Conservation (phyloP, 768 basidiomycete species). For the Trametes elegans region DNA sequence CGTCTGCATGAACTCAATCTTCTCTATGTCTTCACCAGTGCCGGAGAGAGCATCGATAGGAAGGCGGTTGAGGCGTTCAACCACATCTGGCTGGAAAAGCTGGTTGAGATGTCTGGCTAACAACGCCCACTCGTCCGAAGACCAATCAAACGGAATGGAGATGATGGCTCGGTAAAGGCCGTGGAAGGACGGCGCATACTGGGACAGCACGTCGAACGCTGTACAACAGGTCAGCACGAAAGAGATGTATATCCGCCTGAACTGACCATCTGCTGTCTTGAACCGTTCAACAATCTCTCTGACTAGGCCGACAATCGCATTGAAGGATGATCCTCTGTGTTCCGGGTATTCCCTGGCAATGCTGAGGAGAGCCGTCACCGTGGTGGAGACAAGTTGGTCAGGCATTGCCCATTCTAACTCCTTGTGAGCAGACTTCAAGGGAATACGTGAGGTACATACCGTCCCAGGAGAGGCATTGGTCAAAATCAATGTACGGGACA, state of each 20-base stretch:
- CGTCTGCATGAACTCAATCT: slow-evolving; percentile 58
- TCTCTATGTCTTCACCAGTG: slow-evolving; percentile 51
- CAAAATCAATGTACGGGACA: slow-evolving; percentile 75
- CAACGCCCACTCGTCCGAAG: slow-evolving; percentile 57
- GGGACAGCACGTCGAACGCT: slow-evolving; percentile 75
- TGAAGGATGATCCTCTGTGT: slow-evolving; percentile 48
- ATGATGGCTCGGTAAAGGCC: slow-evolving; percentile 85
- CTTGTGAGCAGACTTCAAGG: neutral
- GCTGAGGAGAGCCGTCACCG: slow-evolving; percentile 70
- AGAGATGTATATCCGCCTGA: neutral
- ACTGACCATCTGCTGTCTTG: slow-evolving; percentile 52
- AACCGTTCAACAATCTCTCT: slow-evolving; percentile 55
- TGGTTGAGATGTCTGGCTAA: slow-evolving; percentile 52
- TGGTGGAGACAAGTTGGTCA: slow-evolving; percentile 80
- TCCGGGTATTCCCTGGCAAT: slow-evolving; percentile 54
- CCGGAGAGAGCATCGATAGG: slow-evolving; percentile 59
- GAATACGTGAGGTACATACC: slow-evolving; percentile 41
- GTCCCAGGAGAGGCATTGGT: slow-evolving; percentile 75
- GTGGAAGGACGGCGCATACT: slow-evolving; percentile 78
- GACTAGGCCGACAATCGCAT: slow-evolving; percentile 64
- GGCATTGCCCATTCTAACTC: slow-evolving; percentile 78
- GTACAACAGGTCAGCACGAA: neutral
- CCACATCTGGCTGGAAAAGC: slow-evolving; percentile 62
- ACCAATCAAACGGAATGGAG: slow-evolving; percentile 77
- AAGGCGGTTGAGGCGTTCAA: slow-evolving; percentile 73